Base-by-base conservation (phyloP, 805 yeast genomes). In the Priceomyces melissophilus region DNA sequence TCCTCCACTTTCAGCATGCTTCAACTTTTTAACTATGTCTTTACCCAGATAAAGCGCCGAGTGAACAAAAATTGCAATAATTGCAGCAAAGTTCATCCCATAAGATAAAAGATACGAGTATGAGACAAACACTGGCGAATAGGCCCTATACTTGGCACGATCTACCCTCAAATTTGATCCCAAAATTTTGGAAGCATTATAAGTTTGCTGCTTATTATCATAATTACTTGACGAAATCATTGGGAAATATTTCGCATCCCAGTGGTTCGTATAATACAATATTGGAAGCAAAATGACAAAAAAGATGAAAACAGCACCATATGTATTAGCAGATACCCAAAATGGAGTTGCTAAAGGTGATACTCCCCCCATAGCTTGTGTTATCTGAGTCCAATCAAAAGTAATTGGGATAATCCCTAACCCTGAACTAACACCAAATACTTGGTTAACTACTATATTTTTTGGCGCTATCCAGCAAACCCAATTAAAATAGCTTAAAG, bases 341-440 rank as follows among this genome's bases (percentile, higher is more conserved):
- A 25, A 50, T 44, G 29, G 46, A 41, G 10, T 43, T 39, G 4
- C 23, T 37, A 27, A 45, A 47, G 8, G 49, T 38, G 35, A 9
- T 32, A 39, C 7, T 38, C 39, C 10, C 48, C 28, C 45, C 47
- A 46, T 30, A 38, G 38, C 14, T 4, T 88, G 84, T 43, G 75
- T 75, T 11, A 84, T 81, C 46, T 78, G 79, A 51, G 74, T 75
- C 87, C 87, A 83, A 59, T 82, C 87, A 25, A 50, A 48, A 16
- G 42, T 77, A 34, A 81, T 57, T 9, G 89, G 89, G 48, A 81
- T 58, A 55, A 81, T 53, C 14, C 87, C 88, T 44, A 82, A 62
- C 11, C 90, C 90, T n/a, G 76, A 61, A 8, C 62, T 46, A 5
- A 76, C 67, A 38, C 91, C 91, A 49, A 83, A 82, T n/a, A 84